Evolutionary conservation across 768 basidiomycete species (phyloP).

Genomic region (Tricholoma flavovirens): DNA sequence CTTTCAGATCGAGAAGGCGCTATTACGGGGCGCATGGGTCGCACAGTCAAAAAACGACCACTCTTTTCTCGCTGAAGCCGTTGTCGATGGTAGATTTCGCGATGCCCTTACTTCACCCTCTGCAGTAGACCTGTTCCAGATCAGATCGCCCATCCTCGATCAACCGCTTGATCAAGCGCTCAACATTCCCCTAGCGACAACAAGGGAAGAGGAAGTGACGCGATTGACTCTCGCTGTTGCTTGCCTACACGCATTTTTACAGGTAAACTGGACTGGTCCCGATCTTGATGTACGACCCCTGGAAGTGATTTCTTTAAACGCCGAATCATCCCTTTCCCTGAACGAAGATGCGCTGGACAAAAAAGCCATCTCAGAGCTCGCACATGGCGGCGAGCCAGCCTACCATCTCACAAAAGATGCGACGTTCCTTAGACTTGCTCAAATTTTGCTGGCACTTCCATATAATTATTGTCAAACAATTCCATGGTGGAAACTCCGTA

Average conservation of each 20-base stretch:
- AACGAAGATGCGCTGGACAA: slow-evolving; percentile 52
- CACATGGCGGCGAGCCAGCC: slow-evolving; percentile 87
- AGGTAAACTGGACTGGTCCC: slow-evolving; percentile 96
- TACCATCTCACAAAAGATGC: slow-evolving; percentile 81
- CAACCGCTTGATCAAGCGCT: slow-evolving; percentile 34
- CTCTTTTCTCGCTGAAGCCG: slow-evolving; percentile 44
- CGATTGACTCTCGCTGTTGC: slow-evolving; percentile 68
- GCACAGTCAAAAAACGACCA: slow-evolving; percentile 14
- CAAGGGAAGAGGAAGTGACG: slow-evolving; percentile 38
- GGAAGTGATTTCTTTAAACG: slow-evolving; percentile 30
- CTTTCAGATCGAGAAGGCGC: slow-evolving; percentile 43
- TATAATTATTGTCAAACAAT: slow-evolving; percentile 45
- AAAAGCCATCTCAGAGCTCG: slow-evolving; percentile 68
- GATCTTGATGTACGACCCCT: slow-evolving; percentile 56
- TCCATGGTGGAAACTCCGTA: slow-evolving; percentile 84
- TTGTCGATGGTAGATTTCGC: slow-evolving; percentile 56
- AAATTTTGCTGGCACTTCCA: slow-evolving; percentile 55
- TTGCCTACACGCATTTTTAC: slow-evolving; percentile 84
- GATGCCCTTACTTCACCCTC: slow-evolving; percentile 41
- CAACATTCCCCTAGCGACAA: slow-evolving; percentile 13
- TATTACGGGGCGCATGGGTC: slow-evolving; percentile 49
- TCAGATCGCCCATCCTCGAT: slow-evolving; percentile 22
- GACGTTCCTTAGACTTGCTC: slow-evolving; percentile 68
- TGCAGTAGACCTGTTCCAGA: slow-evolving; percentile 35
- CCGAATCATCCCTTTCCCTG: slow-evolving; percentile 19